These are phyloP conservation scores for Lactarius pseudohatsudake DNA, from an alignment of 768 basidiomycete genomes.

Conservation along the genomic window DNA sequence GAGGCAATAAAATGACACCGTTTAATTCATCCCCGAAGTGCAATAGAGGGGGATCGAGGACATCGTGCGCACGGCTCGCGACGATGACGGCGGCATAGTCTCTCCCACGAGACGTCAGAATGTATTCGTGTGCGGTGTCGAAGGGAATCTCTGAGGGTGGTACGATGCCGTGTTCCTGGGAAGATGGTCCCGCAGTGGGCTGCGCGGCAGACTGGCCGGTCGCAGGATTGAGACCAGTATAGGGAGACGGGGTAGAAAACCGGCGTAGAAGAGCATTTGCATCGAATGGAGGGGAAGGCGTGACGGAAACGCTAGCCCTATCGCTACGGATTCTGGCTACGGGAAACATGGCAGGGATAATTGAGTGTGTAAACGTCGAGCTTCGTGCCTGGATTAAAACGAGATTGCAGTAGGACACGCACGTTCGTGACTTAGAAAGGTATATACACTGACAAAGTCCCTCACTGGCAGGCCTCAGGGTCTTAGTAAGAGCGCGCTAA, in stretches of 20 bases:
- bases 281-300: background rate
- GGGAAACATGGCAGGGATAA: background rate
- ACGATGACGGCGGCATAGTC: constrained; percentile 18
- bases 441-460: background rate
- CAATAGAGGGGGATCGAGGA: constrained; percentile 4
- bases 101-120: constrained; percentile 19
- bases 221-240: background rate
- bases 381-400: background rate
- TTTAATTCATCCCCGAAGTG: constrained; percentile 22
- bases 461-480: background rate
- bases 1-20: constrained; percentile 14
- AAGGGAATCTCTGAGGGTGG: background rate
- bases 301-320: background rate
- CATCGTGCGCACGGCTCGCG: constrained; percentile 9
- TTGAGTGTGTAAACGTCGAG: background rate
- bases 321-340: background rate
- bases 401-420: background rate
- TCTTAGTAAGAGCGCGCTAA: background rate
- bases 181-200: background rate
- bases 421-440: constrained; percentile 12
- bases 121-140: background rate
- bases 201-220: background rate
- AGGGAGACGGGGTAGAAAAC: constrained; percentile 15
- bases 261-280: background rate
- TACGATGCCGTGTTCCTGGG: background rate